These are phyloP conservation scores for Stromatinia cepivora DNA, from an alignment of 2,329 filamentous ascomycete genomes.

Conservation along the genomic window DNA sequence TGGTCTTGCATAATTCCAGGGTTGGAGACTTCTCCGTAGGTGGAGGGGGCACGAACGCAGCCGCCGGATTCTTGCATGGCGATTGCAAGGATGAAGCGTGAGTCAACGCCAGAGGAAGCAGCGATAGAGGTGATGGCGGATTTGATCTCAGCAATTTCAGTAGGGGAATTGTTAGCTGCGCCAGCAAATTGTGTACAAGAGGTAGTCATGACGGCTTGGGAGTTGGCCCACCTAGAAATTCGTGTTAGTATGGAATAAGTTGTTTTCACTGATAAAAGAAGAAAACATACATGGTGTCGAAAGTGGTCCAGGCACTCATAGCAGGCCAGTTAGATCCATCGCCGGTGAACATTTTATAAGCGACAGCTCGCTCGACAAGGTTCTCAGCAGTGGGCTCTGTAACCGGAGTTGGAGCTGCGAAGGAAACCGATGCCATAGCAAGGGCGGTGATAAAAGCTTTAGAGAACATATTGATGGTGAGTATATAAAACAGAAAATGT, in stretches of 20 bases:
- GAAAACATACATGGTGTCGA: conserved; percentile 15
- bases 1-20: conserved; percentile 38
- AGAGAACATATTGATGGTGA: conserved; percentile 9
- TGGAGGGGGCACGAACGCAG: conserved; percentile 30
- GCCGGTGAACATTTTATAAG: conserved; percentile 12
- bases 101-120: background rate
- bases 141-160: background rate
- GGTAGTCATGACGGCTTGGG: conserved; percentile 4
- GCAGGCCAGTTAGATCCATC: conserved; percentile 14
- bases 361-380: background rate
- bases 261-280: background rate
- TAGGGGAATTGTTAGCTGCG: conserved; percentile 15
- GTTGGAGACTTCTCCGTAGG: conserved; percentile 23
- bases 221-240: conserved; percentile 15
- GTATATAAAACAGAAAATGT: background rate
- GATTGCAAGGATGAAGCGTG: conserved; percentile 41
- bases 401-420: background rate
- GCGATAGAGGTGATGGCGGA: background rate
- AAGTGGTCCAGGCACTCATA: conserved; percentile 1
- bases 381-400: background rate
- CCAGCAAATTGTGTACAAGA: conserved; percentile 12
- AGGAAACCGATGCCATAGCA: background rate
- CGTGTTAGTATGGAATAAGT: background rate
- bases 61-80: conserved; percentile 42
- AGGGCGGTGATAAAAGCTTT: background rate